A percentile compares a stretch with the other conserved stretches of the same genome.
Evolutionary conservation across 495 filamentous ascomycete species (phyloP).

Genomic region (Talaromyces proteolyticus): DNA sequence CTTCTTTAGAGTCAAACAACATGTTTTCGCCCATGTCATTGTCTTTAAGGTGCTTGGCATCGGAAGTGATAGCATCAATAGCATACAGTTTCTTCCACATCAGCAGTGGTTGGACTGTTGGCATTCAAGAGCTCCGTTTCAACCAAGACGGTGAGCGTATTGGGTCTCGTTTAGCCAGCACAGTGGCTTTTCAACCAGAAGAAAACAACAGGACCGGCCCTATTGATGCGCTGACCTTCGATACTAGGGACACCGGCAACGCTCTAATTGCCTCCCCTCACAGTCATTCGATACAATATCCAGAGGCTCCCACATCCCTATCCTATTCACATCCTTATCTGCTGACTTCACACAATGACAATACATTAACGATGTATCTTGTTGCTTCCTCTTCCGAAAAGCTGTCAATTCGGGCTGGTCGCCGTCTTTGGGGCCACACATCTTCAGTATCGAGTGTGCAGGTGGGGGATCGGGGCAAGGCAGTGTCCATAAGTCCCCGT

Average conservation of each 20-base stretch:
- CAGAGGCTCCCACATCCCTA: conserved; percentile 59
- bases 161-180: conserved; percentile 48
- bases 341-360: conserved; percentile 81
- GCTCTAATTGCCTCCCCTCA: neutral
- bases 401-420: conserved; percentile 68
- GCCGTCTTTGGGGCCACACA: conserved; percentile 87
- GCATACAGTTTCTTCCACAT: conserved; percentile 64
- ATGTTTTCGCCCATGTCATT: conserved; percentile 74
- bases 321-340: conserved; percentile 92
- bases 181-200: conserved; percentile 31
- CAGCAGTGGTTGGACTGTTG: conserved; percentile 74
- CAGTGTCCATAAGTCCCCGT: conserved; percentile 75
- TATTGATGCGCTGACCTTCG: neutral
- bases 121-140: conserved; percentile 81
- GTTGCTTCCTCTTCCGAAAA: conserved; percentile 64
- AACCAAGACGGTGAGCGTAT: conserved; percentile 44
- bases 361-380: conserved; percentile 83
- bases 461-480: conserved; percentile 81
- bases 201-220: neutral
- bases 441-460: conserved; percentile 83
- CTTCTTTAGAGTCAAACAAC: conserved; percentile 77
- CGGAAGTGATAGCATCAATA: conserved; percentile 67
- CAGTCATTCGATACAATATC: conserved; percentile 27
- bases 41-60: conserved; percentile 58
- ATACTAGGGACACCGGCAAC: too few relatives aligned